phyloP scores from a whole-genome alignment of 2,329 filamentous ascomycete genomes.

The Phoma herbarum region DNA sequence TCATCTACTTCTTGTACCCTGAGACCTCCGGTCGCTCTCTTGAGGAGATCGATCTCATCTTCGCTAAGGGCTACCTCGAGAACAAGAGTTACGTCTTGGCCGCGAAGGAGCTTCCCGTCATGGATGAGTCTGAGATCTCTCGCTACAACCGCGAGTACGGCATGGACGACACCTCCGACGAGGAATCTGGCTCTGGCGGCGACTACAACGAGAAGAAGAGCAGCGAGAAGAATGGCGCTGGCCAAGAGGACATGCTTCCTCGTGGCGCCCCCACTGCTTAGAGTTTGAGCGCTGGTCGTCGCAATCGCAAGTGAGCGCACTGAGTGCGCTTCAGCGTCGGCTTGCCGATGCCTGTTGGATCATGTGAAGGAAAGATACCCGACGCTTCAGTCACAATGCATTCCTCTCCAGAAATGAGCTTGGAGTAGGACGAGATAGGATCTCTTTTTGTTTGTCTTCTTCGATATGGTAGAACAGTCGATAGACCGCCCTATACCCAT shows the following conservation, averaged over 20 bases:
- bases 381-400: conserved; percentile 34
- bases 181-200: conserved; percentile 43
- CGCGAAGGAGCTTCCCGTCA: conserved; percentile 47
- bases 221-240: conserved; percentile 18
- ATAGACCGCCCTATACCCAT: conserved; percentile 28
- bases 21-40: conserved; percentile 62
- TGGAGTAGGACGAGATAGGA: conserved; percentile 13
- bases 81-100: conserved; percentile 51
- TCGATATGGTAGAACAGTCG: conserved; percentile 21
- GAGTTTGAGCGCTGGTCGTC: conserved; percentile 28
- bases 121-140: conserved; percentile 48
- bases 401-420: conserved; percentile 19
- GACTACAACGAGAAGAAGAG: conserved; percentile 38
- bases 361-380: conserved; percentile 36
- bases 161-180: conserved; percentile 39
- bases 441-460: conserved; percentile 10
- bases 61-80: conserved; percentile 51
- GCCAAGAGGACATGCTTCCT: conserved; percentile 34
- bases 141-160: conserved; percentile 47
- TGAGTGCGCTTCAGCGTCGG: conserved; percentile 27
- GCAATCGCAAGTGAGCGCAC: conserved; percentile 22
- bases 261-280: conserved; percentile 17
- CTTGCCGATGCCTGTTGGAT: conserved; percentile 23
- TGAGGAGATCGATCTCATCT: conserved; percentile 63
- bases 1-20: conserved; percentile 65